A percentile compares a stretch with the other conserved stretches of the same genome.
Conservation (phyloP, 495 filamentous ascomycete genomes). For the Daldinia concentrica region DNA sequence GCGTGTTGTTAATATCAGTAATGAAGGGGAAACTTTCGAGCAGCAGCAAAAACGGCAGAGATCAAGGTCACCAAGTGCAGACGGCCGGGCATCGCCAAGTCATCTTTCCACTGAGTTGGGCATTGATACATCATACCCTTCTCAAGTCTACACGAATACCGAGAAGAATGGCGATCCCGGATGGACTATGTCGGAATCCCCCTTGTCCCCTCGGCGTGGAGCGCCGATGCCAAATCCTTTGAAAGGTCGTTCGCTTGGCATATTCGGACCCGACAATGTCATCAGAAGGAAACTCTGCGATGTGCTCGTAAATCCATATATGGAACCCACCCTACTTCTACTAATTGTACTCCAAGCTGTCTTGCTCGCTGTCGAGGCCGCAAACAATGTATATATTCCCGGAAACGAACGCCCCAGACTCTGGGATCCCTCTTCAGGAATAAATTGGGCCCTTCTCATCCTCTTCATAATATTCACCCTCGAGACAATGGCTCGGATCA, state of each 20-base stretch:
- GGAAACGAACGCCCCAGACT: constrained; percentile 54
- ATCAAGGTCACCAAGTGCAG: constrained; percentile 58
- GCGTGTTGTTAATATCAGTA: constrained; percentile 96
- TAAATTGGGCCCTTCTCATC: constrained; percentile 81
- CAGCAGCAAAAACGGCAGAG: constrained; percentile 69
- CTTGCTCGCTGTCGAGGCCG: constrained; percentile 82
- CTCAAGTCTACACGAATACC: constrained; percentile 54
- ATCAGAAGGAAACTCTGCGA: constrained; percentile 82
- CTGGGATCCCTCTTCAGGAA: constrained; percentile 71
- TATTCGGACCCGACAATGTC: constrained; percentile 80
- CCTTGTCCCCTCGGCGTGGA: constrained; percentile 49
- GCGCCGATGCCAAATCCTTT: constrained; percentile 77
- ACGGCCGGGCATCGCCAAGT: constrained; percentile 47
- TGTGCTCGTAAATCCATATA: constrained; percentile 85
- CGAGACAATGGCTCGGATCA: constrained; percentile 79
- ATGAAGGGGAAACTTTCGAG: constrained; percentile 79
- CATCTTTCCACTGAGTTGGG: constrained; percentile 62
- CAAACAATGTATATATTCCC: constrained; percentile 70
- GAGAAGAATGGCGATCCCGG: constrained; percentile 57
- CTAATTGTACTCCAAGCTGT: constrained; percentile 90
- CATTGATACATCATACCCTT: constrained; percentile 59
- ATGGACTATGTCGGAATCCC: constrained; percentile 41
- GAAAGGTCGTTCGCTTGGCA: constrained; percentile 83
- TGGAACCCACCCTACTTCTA: constrained; percentile 85
- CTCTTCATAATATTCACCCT: constrained; percentile 93